Evolutionary conservation across 2,329 filamentous ascomycete species (phyloP), one percentile per base, ranked within the genome.

Genomic region (Chrysoporthe puriensis): DNA sequence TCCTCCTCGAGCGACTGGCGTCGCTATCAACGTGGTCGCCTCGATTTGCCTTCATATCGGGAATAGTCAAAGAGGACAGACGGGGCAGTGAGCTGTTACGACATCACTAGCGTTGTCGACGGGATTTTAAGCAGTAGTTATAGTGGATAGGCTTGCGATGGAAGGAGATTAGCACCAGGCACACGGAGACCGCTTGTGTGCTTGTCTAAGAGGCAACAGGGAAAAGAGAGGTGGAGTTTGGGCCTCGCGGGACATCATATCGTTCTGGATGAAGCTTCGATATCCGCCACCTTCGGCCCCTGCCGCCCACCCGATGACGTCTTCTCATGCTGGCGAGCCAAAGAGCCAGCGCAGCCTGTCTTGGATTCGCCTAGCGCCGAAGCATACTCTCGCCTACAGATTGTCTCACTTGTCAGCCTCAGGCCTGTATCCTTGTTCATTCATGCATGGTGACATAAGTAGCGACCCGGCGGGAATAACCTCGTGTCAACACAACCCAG

Each of bases 391-490:
- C 9, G 36, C 36, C 36, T 58, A 21, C 14, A 40, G 3, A 18
- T 7, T 61, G 42, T 61, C 59, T 50, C 43, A 61, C 42, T 61
- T 48, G 32, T 50, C 43, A 34, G 44, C 26, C n/a, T 50, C 43
- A 11, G 16, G 43, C 13, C 13, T 32, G 42, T 7, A 62, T 62
- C 59, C 59, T 14, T 50, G 59, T 43, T 48, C 14, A 18, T 43
- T n/a, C 4, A 60, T 60, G 58, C 58, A 60, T 43, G 26, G 52
- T 56, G 52, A 56, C 52, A 32, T 56, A 26, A 26, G 26, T 26
- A 34, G 32, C 16, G 21, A 26, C 21, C 14, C 2, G 9, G 36
- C 36, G 36, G 36, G 36, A 40, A 40, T 40, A 40, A 40, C 36
- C 36, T 40, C 36, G 6, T 40, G 36, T 40, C 36, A 26, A 26